These are phyloP conservation scores for Podaxis pistillaris DNA, from an alignment of 768 basidiomycete genomes.

Conservation along the genomic window DNA sequence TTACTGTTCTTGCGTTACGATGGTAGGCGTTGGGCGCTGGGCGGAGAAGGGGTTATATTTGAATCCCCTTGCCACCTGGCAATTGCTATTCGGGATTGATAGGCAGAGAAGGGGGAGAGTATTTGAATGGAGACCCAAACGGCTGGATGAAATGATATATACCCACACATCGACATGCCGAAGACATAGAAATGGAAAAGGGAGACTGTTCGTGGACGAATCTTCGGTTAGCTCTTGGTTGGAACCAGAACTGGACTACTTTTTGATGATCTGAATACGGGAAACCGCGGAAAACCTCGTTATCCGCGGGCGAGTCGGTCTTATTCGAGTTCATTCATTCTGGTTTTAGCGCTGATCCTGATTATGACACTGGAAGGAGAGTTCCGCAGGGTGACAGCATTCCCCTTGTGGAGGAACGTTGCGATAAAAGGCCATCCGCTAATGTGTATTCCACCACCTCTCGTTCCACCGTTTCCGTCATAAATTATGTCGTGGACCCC, in stretches of 20 bases:
- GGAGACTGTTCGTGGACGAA: background rate
- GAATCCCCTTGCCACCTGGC: background rate
- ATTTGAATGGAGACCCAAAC: background rate
- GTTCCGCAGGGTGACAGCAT: constrained; percentile 36
- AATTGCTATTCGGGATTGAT: background rate
- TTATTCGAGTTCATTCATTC: constrained; percentile 34
- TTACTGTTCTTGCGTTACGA: background rate
- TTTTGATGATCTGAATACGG: constrained; percentile 18
- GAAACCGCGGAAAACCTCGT: constrained; percentile 23
- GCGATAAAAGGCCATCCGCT: constrained; percentile 32
- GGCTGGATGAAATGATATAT: background rate
- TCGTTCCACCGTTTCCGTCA: constrained; percentile 22
- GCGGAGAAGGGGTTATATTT: background rate
- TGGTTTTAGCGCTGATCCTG: constrained; percentile 33
- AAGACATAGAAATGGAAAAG: background rate
- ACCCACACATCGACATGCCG: background rate
- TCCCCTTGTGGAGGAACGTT: constrained; percentile 31
- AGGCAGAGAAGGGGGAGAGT: background rate
- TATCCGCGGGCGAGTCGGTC: constrained; percentile 28
- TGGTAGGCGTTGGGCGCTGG: background rate
- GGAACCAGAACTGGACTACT: constrained; percentile 5
- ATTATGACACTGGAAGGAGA: constrained; percentile 27
- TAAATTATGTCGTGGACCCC: constrained; percentile 39
- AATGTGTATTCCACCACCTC: constrained; percentile 23
- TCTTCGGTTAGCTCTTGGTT: constrained; percentile 10